Base-by-base conservation (phyloP, 2,329 filamentous ascomycete species). In the Aspergillus cejpii region DNA sequence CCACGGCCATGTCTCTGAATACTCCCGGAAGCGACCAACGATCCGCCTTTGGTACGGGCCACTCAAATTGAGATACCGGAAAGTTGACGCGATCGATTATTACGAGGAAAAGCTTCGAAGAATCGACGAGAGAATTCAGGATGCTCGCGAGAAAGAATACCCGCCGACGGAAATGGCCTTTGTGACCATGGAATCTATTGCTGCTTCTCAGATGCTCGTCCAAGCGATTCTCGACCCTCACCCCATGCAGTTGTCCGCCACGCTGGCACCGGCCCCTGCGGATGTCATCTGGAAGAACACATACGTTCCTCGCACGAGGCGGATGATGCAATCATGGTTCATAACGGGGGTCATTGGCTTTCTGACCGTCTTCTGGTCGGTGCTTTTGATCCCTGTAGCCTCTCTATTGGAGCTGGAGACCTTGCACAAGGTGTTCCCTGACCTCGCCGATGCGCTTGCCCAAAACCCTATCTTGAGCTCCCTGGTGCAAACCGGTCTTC, bases 231-330 rank as follows among this genome's bases (percentile, higher is more conserved):
- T 98, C 42, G 91, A 97, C 60, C 89, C 92, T 3, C 84, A 86
- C 8, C 92, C 94, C 0, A 83, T 90, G 46, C 84, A 86, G 48
- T 76, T 98, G 5, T 73, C 95, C 43, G 90, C 91, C 6, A 90
- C 88, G 48, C 78, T 85, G 21, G 90, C 91, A 2, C 92, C 92
- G 0, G 83, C 91, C 1, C 92, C 92, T 0, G 82, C 86, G 0
- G 91, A 97, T 62, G 83, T 98, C n/a, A 80, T 97, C 8, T 98
- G 94, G 92, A 77, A 77, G 51, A 96, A 97, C 60, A 97, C 89
- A 0, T 98, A 98, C 60, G 70, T 89, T 2, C 79, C 86, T 5
- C 81, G 87, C 2, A 76, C 79, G 7, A 76, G 79, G 50, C 83
- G 92, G 11, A 85, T 90, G 65, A 61, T 86, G 20, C 81, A 87